Base-by-base conservation (phyloP, 2,329 filamentous ascomycete genomes). In the Fusarium tjaetaba region DNA sequence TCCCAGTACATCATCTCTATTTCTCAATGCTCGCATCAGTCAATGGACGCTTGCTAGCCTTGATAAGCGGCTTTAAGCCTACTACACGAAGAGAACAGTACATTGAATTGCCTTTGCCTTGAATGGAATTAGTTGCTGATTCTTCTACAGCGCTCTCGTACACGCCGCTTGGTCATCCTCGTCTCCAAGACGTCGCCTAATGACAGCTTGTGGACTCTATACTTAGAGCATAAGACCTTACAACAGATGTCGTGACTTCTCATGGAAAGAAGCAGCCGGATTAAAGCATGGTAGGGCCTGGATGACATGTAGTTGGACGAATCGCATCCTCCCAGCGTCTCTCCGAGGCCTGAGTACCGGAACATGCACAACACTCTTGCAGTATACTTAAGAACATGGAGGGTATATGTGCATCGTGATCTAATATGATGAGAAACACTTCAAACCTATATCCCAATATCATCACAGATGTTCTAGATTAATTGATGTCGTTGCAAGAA, bases 91-190 rank as follows among this genome's bases (percentile, higher is more conserved):
- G 6, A 24, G 8, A 1, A 24, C 30, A 3, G 14, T 7, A 5
- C 1, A 1, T 5, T 34, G 3, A 0, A 13, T 4, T 4, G 0
- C 8, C 2, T 5, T 34, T 51, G 5, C 8, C 2, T 14, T 4
- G 0, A 7, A 3, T 51, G 9, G 11, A 24, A 24, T 5, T 24
- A 4, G 5, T 20, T 20, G 2, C 8, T 14, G 2, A 11, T 34
- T 14, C 2, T 11, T 51, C 9, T 11, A 20, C 16, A 4, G 11
- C 16, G 8, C 22, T 24, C 48, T 51, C 30, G 16, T 34, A 24
- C 15, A 11, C 15, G 6, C 13, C 32, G 1, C 24, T 22, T 38
- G 4, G 10, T 13, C 32, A 53, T 26, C 32, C 18, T 11, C 49
- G 15, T 28, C 52, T 24, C 26, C 11, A 56, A 24, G 11, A 9